Base-by-base conservation (phyloP, 2,329 filamentous ascomycete species). In the Cladosporium austrohemisphaericum region DNA sequence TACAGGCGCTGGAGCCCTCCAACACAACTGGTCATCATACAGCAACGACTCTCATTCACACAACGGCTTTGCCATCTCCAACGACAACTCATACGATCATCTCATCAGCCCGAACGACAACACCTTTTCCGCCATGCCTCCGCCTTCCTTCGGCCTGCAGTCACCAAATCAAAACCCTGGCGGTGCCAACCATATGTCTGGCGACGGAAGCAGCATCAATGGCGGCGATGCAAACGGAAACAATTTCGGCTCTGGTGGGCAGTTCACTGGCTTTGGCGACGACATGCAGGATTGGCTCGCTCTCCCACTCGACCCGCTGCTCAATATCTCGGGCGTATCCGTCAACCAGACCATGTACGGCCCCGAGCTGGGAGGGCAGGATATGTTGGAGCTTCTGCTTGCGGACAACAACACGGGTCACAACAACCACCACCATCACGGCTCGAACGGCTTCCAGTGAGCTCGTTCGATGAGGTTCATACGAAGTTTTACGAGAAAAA, bases 351-450 rank as follows among this genome's bases (percentile, higher is more conserved):
- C 73, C 23, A 71, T 73, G 35, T 77, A 75, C 65, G 80, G 80
- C 0, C 79, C 79, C n/a, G 79, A 89, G 81, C 64, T 86, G 76
- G 69, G 84, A 71, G 55, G 72, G 1, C 67, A 72, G 56, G 74
- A 76, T 57, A 71, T 76, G 70, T 59, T 76, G 23, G 74, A 76
- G 59, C 65, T 76, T 13, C 55, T 76, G 52, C 58, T 75, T 29
- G 67, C 43, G 11, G 46, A 32, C 2, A 41, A 41, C 38, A 41
- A 41, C 6, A 23, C 22, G 11, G 46, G 43, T 1, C 28, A 41
- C 38, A 41, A 41, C 6, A 23, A 18, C 38, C 25, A 41, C 26
- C 38, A 41, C 26, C 38, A 41, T n/a, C n/a, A n/a, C n/a, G n/a
- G n/a, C 16, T 40, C 37, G 20, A 41, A 41, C 11, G 25, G 25